phyloP scores from a whole-genome alignment of 305 asterid genomes.

The Andrographis paniculata region DNA sequence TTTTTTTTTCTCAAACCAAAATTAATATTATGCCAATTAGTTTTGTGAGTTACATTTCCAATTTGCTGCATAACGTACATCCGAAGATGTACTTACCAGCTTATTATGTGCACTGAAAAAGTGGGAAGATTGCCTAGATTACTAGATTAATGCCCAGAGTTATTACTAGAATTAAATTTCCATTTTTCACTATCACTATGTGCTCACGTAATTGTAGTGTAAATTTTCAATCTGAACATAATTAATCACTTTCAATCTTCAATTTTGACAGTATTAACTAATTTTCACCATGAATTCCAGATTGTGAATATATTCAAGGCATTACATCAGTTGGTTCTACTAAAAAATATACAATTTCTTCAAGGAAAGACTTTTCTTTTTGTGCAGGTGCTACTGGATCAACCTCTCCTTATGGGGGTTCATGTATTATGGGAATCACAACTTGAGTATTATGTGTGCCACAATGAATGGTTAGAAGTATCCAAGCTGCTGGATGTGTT shows the following conservation, averaged over 20 bases:
- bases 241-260: no score
- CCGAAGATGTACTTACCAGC: no score
- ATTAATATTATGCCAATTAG: not conserved
- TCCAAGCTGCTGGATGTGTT: conserved; percentile 75
- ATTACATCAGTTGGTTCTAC: conserved; percentile 12
- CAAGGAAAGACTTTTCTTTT: conserved; percentile 20
- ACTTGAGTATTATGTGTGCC: conserved; percentile 83
- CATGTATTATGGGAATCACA: conserved; percentile 96
- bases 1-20: not conserved
- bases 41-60: not conserved
- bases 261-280: no score
- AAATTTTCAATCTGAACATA: no score
- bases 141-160: no score
- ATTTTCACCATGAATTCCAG: no score
- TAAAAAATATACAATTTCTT: conserved; percentile 5
- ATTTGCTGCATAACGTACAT: no score
- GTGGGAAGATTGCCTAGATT: no score
- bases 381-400: conserved; percentile 86
- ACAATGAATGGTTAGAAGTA: conserved; percentile 84
- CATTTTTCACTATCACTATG: no score
- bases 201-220: no score
- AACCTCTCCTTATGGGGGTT: conserved; percentile 89
- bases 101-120: no score
- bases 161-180: no score
- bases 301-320: not conserved